Conservation (phyloP, 2,329 filamentous ascomycete species). For the Macrophomina phaseolina region DNA sequence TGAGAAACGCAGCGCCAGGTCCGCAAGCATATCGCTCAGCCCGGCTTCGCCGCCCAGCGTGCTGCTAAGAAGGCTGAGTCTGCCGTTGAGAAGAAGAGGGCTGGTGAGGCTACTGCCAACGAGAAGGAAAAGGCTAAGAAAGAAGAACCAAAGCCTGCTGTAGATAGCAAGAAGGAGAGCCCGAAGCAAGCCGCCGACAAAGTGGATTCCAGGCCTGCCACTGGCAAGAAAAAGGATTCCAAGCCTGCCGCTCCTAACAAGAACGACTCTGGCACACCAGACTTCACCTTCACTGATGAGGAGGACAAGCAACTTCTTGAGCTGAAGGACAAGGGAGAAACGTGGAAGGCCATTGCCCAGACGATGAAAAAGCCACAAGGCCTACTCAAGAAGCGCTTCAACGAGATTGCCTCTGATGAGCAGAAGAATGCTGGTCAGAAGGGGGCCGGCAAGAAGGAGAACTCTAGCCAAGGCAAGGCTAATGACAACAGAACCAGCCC, state of each 20-base stretch:
- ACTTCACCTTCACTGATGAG: slow-evolving; percentile 41
- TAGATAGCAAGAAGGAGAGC: neutral
- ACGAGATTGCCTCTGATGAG: slow-evolving; percentile 39
- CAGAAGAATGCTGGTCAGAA: slow-evolving; percentile 29
- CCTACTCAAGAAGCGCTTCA: slow-evolving; percentile 38
- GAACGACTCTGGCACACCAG: slow-evolving; percentile 12
- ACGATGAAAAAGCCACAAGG: slow-evolving; percentile 38
- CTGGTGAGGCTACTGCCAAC: neutral
- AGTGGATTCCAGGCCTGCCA: slow-evolving; percentile 6
- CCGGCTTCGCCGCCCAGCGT: neutral
- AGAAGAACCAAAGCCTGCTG: neutral
- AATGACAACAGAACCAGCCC: slow-evolving; percentile 25
- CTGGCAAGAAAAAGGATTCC: neutral
- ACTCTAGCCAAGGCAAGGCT: slow-evolving; percentile 28
- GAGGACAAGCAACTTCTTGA: slow-evolving; percentile 49
- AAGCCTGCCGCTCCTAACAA: slow-evolving; percentile 13
- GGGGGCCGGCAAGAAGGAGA: slow-evolving; percentile 23
- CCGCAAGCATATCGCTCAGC: neutral
- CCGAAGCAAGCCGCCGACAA: neutral
- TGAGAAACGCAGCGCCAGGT: neutral
- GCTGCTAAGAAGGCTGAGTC: slow-evolving; percentile 26
- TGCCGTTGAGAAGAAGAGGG: slow-evolving; percentile 6
- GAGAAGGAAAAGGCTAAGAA: neutral
- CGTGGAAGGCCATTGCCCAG: slow-evolving; percentile 41
- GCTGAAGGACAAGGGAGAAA: slow-evolving; percentile 39